Percentiles rank a stretch among this genome's conserved stretches.
phyloP scores from a whole-genome alignment of 2,329 filamentous ascomycete species.

The Verticillium tricorpus region DNA sequence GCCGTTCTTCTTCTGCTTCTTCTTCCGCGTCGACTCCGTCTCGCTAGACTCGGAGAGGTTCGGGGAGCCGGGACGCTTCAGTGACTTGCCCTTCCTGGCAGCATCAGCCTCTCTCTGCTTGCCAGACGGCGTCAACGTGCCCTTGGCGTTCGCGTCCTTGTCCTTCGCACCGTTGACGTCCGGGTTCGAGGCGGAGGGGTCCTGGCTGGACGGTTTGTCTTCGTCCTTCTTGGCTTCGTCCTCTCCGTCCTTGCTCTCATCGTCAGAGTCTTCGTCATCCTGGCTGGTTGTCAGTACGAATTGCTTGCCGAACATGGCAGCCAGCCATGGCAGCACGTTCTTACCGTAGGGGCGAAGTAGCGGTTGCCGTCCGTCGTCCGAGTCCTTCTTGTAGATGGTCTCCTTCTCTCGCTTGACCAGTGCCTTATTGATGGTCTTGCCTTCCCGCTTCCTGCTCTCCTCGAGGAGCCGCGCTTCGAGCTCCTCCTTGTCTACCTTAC shows the following conservation, averaged over 20 bases:
- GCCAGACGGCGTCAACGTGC: constrained; percentile 52
- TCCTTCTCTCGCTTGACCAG: constrained; percentile 83
- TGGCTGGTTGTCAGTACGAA: constrained; percentile 20
- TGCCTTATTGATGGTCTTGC: constrained; percentile 75
- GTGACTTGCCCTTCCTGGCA: constrained; percentile 53
- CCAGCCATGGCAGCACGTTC: background rate
- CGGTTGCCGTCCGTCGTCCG: constrained; percentile 32
- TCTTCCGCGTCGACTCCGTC: constrained; percentile 82
- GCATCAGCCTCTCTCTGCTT: constrained; percentile 42
- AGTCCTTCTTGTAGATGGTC: constrained; percentile 74
- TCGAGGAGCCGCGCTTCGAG: constrained; percentile 66
- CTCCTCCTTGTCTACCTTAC: constrained; percentile 69
- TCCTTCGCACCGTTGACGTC: constrained; percentile 50
- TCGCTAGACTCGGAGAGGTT: constrained; percentile 87
- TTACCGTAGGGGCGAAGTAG: constrained; percentile 4
- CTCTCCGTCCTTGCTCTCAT: constrained; percentile 30
- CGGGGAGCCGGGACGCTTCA: constrained; percentile 84
- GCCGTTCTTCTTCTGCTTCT: constrained; percentile 59
- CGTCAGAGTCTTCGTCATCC: constrained; percentile 45
- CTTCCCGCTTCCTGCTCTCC: constrained; percentile 63
- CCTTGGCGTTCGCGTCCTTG: constrained; percentile 57
- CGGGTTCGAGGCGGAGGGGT: constrained; percentile 50
- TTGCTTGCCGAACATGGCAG: background rate
- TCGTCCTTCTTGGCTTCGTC: constrained; percentile 55
- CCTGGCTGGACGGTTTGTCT: constrained; percentile 24